Conservation (phyloP, 2,329 filamentous ascomycete species). For the Pezicula neosporulosa region DNA sequence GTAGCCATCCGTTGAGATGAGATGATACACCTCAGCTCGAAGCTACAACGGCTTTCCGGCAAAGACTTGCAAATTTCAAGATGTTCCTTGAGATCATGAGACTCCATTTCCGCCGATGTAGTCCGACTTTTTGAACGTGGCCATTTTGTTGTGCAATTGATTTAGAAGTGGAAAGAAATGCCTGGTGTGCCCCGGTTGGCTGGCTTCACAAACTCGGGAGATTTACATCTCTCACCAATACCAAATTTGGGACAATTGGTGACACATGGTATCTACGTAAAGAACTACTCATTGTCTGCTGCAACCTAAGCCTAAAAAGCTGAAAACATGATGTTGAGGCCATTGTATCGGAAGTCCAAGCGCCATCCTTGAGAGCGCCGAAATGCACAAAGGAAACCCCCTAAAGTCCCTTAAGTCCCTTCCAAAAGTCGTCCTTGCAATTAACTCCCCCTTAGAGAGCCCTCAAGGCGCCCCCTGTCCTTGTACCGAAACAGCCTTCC, state of each 20-base stretch:
- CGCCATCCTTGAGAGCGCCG: constrained; percentile 15
- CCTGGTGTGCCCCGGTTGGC: too few species aligned
- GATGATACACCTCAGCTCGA: too few species aligned
- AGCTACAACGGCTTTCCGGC: too few species aligned
- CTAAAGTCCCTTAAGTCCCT: constrained; percentile 8
- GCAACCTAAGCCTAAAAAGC: constrained; percentile 10
- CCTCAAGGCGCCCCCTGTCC: not conserved
- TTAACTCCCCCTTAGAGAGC: constrained; percentile 8
- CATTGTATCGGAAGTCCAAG: constrained; percentile 10
- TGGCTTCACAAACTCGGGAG: too few species aligned
- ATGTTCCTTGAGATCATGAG: too few species aligned
- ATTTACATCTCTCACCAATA: not conserved
- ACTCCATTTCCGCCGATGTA: too few species aligned
- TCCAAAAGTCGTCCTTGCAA: constrained; percentile 5
- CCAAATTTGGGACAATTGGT: not conserved
- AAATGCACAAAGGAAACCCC: constrained; percentile 14
- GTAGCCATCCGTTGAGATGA: too few species aligned
- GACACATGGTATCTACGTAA: constrained; percentile 1
- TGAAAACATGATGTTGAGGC: constrained; percentile 7
- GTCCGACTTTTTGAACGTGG: too few species aligned
- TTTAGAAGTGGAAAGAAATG: too few species aligned
- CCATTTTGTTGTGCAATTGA: too few species aligned
- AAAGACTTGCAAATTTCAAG: too few species aligned
- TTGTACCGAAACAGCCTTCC: not conserved
- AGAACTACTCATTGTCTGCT: constrained; percentile 9